Conservation (phyloP, 2,329 filamentous ascomycete species). For the Bipolaris victoriae region DNA sequence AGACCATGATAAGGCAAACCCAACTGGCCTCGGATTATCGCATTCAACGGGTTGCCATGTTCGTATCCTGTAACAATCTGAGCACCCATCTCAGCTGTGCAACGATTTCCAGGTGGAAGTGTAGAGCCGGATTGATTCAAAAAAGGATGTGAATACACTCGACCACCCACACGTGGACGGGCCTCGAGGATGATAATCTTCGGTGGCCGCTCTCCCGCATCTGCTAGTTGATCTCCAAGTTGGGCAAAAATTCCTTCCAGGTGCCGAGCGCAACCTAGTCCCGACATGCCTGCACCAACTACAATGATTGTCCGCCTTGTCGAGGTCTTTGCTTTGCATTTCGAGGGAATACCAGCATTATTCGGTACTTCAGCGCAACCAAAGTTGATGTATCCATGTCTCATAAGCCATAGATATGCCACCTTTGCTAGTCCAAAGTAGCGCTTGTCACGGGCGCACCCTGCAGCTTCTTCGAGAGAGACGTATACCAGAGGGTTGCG, state of each 20-base stretch:
- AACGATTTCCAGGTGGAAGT: slow-evolving; percentile 62
- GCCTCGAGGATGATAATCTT: slow-evolving; percentile 85
- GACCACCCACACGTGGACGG: slow-evolving; percentile 82
- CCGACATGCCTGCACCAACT: slow-evolving; percentile 92
- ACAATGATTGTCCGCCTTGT: slow-evolving; percentile 79
- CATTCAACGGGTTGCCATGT: slow-evolving; percentile 89
- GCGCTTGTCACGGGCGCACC: slow-evolving; percentile 83
- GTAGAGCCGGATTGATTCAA: slow-evolving; percentile 63
- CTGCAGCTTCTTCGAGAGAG: slow-evolving; percentile 82
- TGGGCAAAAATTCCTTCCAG: slow-evolving; percentile 85
- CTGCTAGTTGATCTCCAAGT: slow-evolving; percentile 71
- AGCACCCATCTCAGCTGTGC: slow-evolving; percentile 94
- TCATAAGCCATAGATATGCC: slow-evolving; percentile 89
- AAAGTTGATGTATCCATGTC: slow-evolving; percentile 94
- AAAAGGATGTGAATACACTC: slow-evolving; percentile 84
- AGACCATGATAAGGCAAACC: slow-evolving; percentile 85
- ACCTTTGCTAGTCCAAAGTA: slow-evolving; percentile 90
- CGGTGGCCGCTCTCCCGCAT: slow-evolving; percentile 71
- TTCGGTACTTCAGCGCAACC: slow-evolving; percentile 80
- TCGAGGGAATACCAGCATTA: slow-evolving; percentile 45
- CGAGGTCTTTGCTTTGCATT: slow-evolving; percentile 50
- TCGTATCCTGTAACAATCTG: slow-evolving; percentile 99
- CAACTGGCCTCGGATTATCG: slow-evolving; percentile 88
- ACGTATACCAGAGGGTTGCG: slow-evolving; percentile 84
- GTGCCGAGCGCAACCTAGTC: slow-evolving; percentile 89